Conservation (phyloP, 2,329 filamentous ascomycete genomes). For the Pyrenochaeta sp. region DNA sequence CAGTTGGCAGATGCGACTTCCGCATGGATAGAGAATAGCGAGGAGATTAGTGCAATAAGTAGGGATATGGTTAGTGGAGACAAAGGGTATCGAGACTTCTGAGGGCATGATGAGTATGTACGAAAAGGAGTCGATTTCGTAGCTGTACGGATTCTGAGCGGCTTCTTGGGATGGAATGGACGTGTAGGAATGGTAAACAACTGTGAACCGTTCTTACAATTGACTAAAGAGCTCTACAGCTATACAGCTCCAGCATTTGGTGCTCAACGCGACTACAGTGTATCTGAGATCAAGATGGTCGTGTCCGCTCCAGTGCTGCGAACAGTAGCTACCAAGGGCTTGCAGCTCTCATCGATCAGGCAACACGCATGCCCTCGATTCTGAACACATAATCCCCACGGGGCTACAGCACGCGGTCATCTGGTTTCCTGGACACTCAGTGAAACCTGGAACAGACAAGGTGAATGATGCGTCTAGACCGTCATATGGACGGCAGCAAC, state of each 20-base stretch:
- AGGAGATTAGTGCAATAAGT: conserved; percentile 52
- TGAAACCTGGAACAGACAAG: conserved; percentile 8
- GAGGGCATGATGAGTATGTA: not conserved
- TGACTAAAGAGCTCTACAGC: no score
- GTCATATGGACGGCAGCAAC: conserved; percentile 37
- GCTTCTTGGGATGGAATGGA: no score
- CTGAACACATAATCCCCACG: not conserved
- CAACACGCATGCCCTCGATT: not conserved
- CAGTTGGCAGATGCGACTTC: conserved; percentile 54
- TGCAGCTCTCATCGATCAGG: not conserved
- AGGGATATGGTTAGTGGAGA: conserved; percentile 56
- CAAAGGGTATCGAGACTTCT: conserved; percentile 57
- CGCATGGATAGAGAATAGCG: conserved; percentile 53
- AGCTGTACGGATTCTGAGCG: no score
- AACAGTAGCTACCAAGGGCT: not conserved
- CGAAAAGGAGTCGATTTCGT: no score
- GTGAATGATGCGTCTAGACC: conserved; percentile 32
- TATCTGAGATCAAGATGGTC: no score
- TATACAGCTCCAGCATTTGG: no score
- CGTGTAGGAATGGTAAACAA: no score
- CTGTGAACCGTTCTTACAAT: no score
- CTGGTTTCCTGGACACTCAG: not conserved
- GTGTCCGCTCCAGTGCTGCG: not conserved
- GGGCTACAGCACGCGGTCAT: conserved; percentile 6
- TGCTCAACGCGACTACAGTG: no score